Evolutionary conservation across 1,284 basidiomycete species (phyloP).

Genomic region (Ganoderma meredithae): DNA sequence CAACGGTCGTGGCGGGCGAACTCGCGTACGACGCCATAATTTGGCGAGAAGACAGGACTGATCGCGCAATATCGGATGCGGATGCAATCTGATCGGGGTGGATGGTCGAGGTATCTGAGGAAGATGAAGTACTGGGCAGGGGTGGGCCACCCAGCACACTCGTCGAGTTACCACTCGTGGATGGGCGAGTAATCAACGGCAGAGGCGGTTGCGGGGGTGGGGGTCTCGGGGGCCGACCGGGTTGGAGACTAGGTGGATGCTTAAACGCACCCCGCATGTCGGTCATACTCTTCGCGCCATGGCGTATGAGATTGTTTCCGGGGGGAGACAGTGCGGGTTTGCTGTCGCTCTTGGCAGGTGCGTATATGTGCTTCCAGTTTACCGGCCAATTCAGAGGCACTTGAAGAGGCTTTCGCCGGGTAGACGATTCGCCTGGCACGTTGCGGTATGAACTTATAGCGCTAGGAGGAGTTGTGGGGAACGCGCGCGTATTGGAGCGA

Average conservation of each 20-base stretch:
- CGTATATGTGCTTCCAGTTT: conserved; percentile 54
- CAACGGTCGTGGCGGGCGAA: conserved; percentile 7
- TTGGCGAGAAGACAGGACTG: conserved; percentile 42
- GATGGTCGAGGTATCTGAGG: conserved; percentile 22
- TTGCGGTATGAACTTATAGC: conserved; percentile 41
- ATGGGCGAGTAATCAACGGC: conserved; percentile 33
- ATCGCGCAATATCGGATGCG: conserved; percentile 23
- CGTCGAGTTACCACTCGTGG: conserved; percentile 33
- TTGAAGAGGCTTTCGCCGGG: conserved; percentile 38
- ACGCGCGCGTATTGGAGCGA: conserved; percentile 19
- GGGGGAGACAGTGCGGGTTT: conserved; percentile 31
- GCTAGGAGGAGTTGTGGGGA: conserved; percentile 21
- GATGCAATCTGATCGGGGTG: conserved; percentile 21
- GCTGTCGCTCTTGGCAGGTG: conserved; percentile 31
- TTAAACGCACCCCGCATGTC: conserved; percentile 53
- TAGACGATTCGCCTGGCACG: conserved; percentile 34
- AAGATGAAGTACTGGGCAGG: conserved; percentile 22
- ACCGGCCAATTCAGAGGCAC: conserved; percentile 57
- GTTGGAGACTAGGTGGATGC: conserved; percentile 45
- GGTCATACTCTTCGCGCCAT: conserved; percentile 63
- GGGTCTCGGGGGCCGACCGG: conserved; percentile 37
- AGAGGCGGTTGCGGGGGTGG: conserved; percentile 28
- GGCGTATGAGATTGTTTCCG: conserved; percentile 35
- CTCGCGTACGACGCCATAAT: conserved; percentile 49
- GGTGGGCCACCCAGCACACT: conserved; percentile 23